Evolutionary conservation across 169 alveolate genomes (phyloP), one percentile per base, ranked within the genome.

Genomic region (Plasmodium inui): DNA sequence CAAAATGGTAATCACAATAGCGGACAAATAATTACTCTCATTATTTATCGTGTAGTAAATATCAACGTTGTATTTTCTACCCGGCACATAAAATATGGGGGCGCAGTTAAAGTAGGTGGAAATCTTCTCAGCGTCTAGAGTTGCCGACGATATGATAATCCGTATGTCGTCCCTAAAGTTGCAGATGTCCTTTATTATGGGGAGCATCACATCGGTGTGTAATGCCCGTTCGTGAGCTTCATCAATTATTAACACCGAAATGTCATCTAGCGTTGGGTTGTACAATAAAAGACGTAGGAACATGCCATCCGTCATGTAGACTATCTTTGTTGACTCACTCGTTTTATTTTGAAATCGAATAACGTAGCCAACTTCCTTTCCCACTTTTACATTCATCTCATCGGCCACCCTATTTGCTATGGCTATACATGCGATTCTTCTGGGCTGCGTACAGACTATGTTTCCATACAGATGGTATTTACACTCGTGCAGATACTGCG

Each of bases 171-270:
- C 95, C 57, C 98, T 95, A 53, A 95, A 96, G 44, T 98, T 93
- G 26, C 96, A 94, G 73, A 99, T 95, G 96, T 99, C 99, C 95
- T 99, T 99, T 37, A 98, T 97, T 73, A 99, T 96, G 0, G 99
- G 99, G 92, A 99, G 99, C 80, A 99, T 98, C 26, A 99, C 98
- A 98, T 99, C 99, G 8, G 99, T 99, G 93, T 98, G 99, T 32
- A 99, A 97, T 10, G 99, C 99, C 93, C 99, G 98, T 97, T 99
- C 99, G 96, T 99, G 99, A 14, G 99, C 99, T 96, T 99, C 99
- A 97, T 99, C 99, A 32, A 99, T 97, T 95, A 99, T 98, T 81
- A 99, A 86, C 26, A 98, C 99, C 0, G 99, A 97, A 96, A 99
- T 99, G 50, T 96, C 96, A 30, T 96, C 96, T 72, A 99, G 95